phyloP scores from a whole-genome alignment of 768 basidiomycete species.

The Suillus spraguei region DNA sequence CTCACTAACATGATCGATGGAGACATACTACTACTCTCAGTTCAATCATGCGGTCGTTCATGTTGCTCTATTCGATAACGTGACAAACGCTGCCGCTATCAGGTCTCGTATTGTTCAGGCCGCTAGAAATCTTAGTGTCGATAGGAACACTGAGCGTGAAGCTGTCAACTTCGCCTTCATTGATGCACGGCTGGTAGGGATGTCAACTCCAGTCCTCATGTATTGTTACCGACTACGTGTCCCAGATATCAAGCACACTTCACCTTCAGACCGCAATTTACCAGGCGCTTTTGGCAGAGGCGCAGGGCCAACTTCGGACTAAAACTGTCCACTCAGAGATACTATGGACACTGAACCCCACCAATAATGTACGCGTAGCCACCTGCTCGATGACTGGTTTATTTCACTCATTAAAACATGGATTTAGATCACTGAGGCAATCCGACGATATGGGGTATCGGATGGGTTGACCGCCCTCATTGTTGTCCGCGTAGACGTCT shows the following conservation, averaged over 20 bases:
- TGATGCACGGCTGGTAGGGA: constrained; percentile 77
- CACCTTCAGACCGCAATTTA: constrained; percentile 86
- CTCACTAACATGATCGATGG: constrained; percentile 38
- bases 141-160: constrained; percentile 69
- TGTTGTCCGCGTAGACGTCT: constrained; percentile 65
- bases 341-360: constrained; percentile 84
- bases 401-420: background rate
- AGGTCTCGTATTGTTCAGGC: constrained; percentile 72
- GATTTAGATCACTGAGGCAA: constrained; percentile 81
- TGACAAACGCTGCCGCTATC: constrained; percentile 64
- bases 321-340: constrained; percentile 92
- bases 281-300: constrained; percentile 74
- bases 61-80: constrained; percentile 65
- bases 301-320: constrained; percentile 65
- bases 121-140: constrained; percentile 54
- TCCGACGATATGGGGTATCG: constrained; percentile 84
- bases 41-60: constrained; percentile 51
- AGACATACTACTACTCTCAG: constrained; percentile 57
- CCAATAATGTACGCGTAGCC: constrained; percentile 66
- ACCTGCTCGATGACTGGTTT: background rate
- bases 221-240: constrained; percentile 12
- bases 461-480: constrained; percentile 64
- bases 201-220: constrained; percentile 15
- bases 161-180: constrained; percentile 92
- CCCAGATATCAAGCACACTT: constrained; percentile 76